Conservation (phyloP, 805 yeast genomes). For the Wickerhamia fluorescens region DNA sequence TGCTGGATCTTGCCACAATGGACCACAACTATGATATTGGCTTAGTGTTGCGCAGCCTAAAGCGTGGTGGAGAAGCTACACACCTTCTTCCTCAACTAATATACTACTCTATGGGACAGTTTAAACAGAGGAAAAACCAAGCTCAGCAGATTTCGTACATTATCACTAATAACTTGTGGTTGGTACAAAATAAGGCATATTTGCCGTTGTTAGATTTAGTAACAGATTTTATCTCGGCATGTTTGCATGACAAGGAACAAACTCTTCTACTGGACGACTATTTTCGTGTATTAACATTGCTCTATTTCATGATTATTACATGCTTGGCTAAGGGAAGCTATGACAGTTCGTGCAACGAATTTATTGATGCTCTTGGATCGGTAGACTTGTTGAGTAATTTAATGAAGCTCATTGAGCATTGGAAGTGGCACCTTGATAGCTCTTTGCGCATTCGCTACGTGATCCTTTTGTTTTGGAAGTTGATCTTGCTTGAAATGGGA, state of each 20-base stretch:
- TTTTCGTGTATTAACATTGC: conserved; percentile 25
- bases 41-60: background rate
- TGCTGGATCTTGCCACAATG: conserved; percentile 6
- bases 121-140: conserved; percentile 5
- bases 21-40: conserved; percentile 4
- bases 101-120: conserved; percentile 23
- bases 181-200: conserved; percentile 3
- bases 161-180: conserved; percentile 5
- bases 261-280: conserved; percentile 9
- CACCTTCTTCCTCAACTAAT: conserved; percentile 9
- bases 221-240: background rate
- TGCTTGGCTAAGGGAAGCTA: conserved; percentile 10
- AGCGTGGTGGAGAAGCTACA: conserved; percentile 3
- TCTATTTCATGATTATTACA: conserved; percentile 26
- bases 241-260: background rate
- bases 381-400: conserved; percentile 38
- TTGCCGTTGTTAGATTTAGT: conserved; percentile 2
- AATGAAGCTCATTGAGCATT: conserved; percentile 48
- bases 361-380: conserved; percentile 17
- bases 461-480: conserved; percentile 45
- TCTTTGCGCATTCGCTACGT: conserved; percentile 49
- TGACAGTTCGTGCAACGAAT: conserved; percentile 1
- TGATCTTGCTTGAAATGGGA: conserved; percentile 59
- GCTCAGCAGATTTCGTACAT: conserved; percentile 13
- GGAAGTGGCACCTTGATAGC: conserved; percentile 50